phyloP scores from a whole-genome alignment of 352 stramenopile genomes.

The Phytopythium oedochilum region DNA sequence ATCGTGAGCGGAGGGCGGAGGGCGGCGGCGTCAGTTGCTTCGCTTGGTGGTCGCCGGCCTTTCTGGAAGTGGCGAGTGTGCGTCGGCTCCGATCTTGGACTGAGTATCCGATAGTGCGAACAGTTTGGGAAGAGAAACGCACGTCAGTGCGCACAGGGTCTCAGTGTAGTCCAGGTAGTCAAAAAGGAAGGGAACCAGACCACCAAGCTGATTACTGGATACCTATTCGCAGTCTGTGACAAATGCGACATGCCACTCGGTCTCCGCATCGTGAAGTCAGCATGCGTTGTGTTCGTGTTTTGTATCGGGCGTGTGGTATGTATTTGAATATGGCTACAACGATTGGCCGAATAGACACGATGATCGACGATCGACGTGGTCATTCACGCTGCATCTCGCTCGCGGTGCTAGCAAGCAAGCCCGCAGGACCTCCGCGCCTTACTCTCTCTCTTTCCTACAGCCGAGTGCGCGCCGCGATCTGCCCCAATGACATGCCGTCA shows the following conservation, averaged over 20 bases:
- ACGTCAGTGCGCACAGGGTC: not conserved
- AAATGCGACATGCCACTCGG: not conserved
- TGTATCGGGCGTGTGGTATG: too few relatives aligned
- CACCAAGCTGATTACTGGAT: not conserved
- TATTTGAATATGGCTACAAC: not conserved
- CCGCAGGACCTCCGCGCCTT: not conserved
- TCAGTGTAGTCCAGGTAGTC: not conserved
- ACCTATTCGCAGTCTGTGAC: too few relatives aligned
- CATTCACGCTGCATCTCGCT: not conserved
- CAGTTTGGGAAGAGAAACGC: slow-evolving; percentile 2
- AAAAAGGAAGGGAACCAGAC: not conserved
- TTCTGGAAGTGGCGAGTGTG: not conserved
- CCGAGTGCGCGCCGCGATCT: slow-evolving; percentile 7
- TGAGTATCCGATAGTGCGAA: too few relatives aligned
- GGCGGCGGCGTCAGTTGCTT: too few relatives aligned
- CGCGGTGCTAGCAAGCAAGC: not conserved
- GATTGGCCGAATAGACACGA: not conserved
- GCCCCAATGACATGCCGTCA: slow-evolving; percentile 14
- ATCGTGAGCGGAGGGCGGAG: too few relatives aligned
- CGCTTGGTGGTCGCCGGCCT: not conserved
- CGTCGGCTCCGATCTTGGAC: not conserved
- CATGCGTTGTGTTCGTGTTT: too few relatives aligned
- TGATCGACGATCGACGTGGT: not conserved
- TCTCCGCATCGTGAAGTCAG: not conserved
- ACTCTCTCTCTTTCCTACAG: too few relatives aligned